phyloP scores from a whole-genome alignment of 2,329 filamentous ascomycete genomes.

The Penicillium sp. region DNA sequence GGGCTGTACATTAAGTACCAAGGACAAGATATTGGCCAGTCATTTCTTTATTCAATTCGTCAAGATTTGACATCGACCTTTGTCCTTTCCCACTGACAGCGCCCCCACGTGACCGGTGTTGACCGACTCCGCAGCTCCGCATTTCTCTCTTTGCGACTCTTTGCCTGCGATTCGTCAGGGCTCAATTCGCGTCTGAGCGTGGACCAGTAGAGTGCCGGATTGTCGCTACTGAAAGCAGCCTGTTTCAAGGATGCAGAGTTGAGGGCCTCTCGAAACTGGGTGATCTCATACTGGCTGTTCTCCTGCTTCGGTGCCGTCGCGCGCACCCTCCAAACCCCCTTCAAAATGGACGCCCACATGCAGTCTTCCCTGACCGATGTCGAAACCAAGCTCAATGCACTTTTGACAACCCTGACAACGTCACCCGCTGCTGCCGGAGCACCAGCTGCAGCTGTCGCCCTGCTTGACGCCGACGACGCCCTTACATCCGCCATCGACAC shows the following conservation, averaged over 20 bases:
- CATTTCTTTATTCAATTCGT: background rate
- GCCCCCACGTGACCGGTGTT: conserved; percentile 1
- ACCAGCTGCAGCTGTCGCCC: conserved; percentile 40
- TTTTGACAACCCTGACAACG: conserved; percentile 43
- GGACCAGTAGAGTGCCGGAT: too few relatives aligned
- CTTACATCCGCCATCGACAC: conserved; percentile 42
- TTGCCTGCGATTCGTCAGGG: too few relatives aligned
- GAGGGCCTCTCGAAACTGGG: too few relatives aligned
- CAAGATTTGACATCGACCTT: background rate
- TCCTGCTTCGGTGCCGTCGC: too few relatives aligned
- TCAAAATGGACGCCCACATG: conserved; percentile 42
- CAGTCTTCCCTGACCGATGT: conserved; percentile 41
- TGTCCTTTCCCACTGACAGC: background rate
- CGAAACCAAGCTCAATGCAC: conserved; percentile 43
- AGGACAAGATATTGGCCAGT: background rate
- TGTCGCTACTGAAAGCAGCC: too few relatives aligned
- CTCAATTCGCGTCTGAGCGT: too few relatives aligned
- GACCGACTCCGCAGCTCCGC: conserved; percentile 4
- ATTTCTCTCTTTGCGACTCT: conserved; percentile 36
- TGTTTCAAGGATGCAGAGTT: too few relatives aligned
- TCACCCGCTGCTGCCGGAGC: conserved; percentile 45
- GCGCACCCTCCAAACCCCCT: too few relatives aligned
- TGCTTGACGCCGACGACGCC: conserved; percentile 44
- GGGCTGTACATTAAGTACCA: background rate
- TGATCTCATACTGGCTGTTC: too few relatives aligned